These are phyloP conservation scores for Periconia sp. DNA, from an alignment of 2,329 filamentous ascomycete species.

Conservation along the genomic window DNA sequence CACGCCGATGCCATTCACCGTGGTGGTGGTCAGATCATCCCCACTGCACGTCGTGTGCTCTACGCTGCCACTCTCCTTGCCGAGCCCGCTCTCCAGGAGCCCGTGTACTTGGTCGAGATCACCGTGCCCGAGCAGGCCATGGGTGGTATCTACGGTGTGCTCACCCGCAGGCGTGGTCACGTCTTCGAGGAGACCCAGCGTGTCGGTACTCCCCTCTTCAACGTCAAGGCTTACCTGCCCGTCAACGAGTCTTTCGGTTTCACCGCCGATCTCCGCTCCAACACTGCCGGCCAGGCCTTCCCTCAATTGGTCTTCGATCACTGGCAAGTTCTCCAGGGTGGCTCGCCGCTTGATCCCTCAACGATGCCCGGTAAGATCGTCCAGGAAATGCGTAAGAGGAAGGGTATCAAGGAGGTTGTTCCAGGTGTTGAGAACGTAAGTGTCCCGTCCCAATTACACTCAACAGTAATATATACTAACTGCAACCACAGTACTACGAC, in stretches of 20 bases:
- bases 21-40: constrained; percentile 99
- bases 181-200: constrained; percentile 99
- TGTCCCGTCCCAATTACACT: constrained; percentile 31
- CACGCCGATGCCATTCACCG: constrained; percentile 99
- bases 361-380: constrained; percentile 84
- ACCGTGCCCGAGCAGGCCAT: constrained; percentile 98
- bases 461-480: constrained; percentile 43
- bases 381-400: constrained; percentile 92
- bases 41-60: constrained; percentile 94
- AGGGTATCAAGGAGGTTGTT: constrained; percentile 97
- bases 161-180: constrained; percentile 97
- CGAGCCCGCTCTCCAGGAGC: constrained; percentile 89
- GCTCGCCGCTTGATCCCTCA: constrained; percentile 81
- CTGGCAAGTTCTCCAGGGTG: constrained; percentile 95
- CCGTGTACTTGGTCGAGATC: constrained; percentile 98
- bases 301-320: constrained; percentile 98
- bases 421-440: constrained; percentile 94
- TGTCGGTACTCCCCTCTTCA: constrained; percentile 98
- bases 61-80: constrained; percentile 92
- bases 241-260: constrained; percentile 99
- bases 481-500: constrained; percentile 81
- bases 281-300: constrained; percentile 97
- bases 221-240: constrained; percentile 95
- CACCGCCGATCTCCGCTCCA: constrained; percentile 92
- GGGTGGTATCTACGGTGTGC: constrained; percentile 99